These are phyloP conservation scores for Anacardium occidentale DNA, from an alignment of 345 rosid genomes.

Conservation along the genomic window DNA sequence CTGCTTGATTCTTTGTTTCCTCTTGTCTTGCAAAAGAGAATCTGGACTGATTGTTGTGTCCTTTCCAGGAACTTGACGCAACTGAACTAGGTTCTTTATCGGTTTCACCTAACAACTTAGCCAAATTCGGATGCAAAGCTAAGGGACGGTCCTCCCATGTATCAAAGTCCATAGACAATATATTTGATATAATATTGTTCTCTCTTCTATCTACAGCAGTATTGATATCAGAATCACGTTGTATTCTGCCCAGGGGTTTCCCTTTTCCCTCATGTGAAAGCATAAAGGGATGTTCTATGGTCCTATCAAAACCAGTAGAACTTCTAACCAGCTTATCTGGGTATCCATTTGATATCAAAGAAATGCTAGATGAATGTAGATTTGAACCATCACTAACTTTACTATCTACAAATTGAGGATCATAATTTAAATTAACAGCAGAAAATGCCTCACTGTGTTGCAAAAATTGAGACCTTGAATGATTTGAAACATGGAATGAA, in stretches of 20 bases:
- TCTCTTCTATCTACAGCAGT: slow-evolving; percentile 46
- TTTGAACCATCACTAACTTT: slow-evolving; percentile 29
- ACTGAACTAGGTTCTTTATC: slow-evolving; percentile 47
- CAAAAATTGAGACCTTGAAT: slow-evolving; percentile 43
- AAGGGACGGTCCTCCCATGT: slow-evolving; percentile 68
- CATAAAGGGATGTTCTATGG: slow-evolving; percentile 30
- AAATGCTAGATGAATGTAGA: slow-evolving; percentile 32
- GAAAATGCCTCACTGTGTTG: slow-evolving; percentile 29
- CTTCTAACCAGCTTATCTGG: slow-evolving; percentile 36
- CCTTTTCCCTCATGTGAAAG: slow-evolving; percentile 37
- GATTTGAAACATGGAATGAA: slow-evolving; percentile 36
- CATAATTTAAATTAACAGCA: slow-evolving; percentile 29
- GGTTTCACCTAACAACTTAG: slow-evolving; percentile 53
- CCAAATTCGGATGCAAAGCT: slow-evolving; percentile 65
- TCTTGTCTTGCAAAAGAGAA: slow-evolving; percentile 88
- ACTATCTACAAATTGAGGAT: slow-evolving; percentile 33
- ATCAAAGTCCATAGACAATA: slow-evolving; percentile 73
- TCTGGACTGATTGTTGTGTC: slow-evolving; percentile 66
- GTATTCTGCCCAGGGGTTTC: slow-evolving; percentile 28
- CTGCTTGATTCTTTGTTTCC: slow-evolving; percentile 41
- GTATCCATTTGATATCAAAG: slow-evolving; percentile 46
- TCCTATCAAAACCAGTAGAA: slow-evolving; percentile 36
- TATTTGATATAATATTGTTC: slow-evolving; percentile 73
- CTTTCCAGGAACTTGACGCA: slow-evolving; percentile 46
- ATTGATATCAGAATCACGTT: slow-evolving; percentile 27